Evolutionary conservation across 768 basidiomycete genomes (phyloP).

Genomic region (Sarcomyxa edulis): DNA sequence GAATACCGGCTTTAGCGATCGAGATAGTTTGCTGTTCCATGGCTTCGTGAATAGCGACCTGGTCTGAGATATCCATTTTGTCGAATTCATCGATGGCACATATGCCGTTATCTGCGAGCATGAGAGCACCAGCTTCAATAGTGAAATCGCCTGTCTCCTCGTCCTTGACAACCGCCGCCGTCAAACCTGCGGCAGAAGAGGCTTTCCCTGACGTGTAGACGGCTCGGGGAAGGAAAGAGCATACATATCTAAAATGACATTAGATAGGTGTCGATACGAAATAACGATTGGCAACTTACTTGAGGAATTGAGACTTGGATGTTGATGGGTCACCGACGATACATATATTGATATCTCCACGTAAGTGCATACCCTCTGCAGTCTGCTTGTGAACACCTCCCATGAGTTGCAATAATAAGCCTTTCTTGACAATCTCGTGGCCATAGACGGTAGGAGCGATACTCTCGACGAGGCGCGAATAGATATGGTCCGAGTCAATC

Average conservation of each 20-base stretch:
- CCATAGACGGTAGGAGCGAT: conserved; percentile 99
- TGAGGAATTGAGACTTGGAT: conserved; percentile 97
- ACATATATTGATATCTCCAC: conserved; percentile 98
- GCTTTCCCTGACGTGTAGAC: conserved; percentile 99
- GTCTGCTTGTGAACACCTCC: conserved; percentile 98
- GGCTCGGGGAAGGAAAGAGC: conserved; percentile 94
- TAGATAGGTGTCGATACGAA: not conserved
- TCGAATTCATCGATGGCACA: conserved; percentile 99
- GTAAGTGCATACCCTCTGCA: conserved; percentile 92
- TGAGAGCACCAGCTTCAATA: conserved; percentile 97
- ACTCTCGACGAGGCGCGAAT: conserved; percentile 86
- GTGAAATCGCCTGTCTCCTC: conserved; percentile 99
- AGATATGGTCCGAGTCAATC: conserved; percentile 94
- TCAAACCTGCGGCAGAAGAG: conserved; percentile 97
- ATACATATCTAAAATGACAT: conserved; percentile 75
- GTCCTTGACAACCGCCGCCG: conserved; percentile 96
- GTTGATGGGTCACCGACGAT: conserved; percentile 97
- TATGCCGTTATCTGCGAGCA: conserved; percentile 99
- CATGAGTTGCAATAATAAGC: conserved; percentile 92
- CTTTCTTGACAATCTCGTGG: conserved; percentile 99
- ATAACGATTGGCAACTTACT: conserved; percentile 47
- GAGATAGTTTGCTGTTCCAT: conserved; percentile 99
- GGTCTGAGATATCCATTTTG: conserved; percentile 99
- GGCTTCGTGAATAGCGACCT: conserved; percentile 98
- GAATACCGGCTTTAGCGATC: conserved; percentile 98